Percentiles rank a stretch among this genome's conserved stretches.
These are phyloP conservation scores for Aspergillus egyptiacus DNA, from an alignment of 495 filamentous ascomycete species.

Conservation along the genomic window DNA sequence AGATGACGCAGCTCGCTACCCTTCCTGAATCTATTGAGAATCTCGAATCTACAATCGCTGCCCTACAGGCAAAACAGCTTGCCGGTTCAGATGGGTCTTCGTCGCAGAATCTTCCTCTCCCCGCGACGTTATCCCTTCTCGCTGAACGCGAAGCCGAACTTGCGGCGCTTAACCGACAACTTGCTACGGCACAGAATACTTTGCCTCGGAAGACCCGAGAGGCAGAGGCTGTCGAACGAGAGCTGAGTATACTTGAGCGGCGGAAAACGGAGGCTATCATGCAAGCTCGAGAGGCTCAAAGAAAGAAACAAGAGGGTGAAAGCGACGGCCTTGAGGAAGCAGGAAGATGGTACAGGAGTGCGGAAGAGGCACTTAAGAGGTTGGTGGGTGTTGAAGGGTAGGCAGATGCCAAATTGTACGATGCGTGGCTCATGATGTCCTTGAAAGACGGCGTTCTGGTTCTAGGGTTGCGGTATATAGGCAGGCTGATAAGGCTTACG, in stretches of 20 bases:
- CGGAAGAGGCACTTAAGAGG: slow-evolving; percentile 60
- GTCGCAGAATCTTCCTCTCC: slow-evolving; percentile 39
- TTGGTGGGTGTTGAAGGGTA: slow-evolving; percentile 52
- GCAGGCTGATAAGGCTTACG: background rate
- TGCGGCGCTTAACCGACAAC: slow-evolving; percentile 58
- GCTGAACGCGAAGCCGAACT: slow-evolving; percentile 55
- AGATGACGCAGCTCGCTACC: slow-evolving; percentile 50
- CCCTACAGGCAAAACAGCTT: slow-evolving; percentile 44
- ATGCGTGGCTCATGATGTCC: slow-evolving; percentile 20
- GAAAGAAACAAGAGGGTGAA: slow-evolving; percentile 67
- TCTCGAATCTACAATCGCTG: slow-evolving; percentile 53
- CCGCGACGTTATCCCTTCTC: slow-evolving; percentile 34
- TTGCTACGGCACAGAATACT: slow-evolving; percentile 57
- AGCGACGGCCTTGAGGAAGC: slow-evolving; percentile 77
- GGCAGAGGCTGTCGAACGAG: slow-evolving; percentile 63
- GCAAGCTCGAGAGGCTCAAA: slow-evolving; percentile 72
- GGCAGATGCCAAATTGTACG: slow-evolving; percentile 4
- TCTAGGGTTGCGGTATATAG: slow-evolving; percentile 15
- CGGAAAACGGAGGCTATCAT: slow-evolving; percentile 60
- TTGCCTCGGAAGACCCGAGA: slow-evolving; percentile 70
- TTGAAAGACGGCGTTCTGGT: slow-evolving; percentile 22
- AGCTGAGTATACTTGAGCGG: slow-evolving; percentile 63
- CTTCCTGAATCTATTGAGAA: slow-evolving; percentile 60
- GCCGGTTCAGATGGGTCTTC: slow-evolving; percentile 32
- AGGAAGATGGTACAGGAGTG: slow-evolving; percentile 74